Percentiles rank a stretch among this genome's conserved stretches.
These are phyloP conservation scores for Sporisorium exsertum DNA, from an alignment of 1,284 basidiomycete genomes.

Conservation along the genomic window DNA sequence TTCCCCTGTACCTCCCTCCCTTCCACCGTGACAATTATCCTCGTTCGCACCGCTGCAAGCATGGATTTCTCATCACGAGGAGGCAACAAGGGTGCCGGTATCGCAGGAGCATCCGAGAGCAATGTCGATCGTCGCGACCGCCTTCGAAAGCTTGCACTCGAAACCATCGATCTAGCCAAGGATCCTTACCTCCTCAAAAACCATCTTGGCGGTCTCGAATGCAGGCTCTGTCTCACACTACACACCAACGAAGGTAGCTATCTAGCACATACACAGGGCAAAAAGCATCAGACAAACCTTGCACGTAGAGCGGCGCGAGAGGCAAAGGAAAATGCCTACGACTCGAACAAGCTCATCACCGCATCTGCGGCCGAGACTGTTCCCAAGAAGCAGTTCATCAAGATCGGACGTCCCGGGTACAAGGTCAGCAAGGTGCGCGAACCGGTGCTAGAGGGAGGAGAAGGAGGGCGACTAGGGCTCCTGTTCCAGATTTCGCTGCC, in stretches of 20 bases:
- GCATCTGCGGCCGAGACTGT: constrained; percentile 33
- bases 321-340: constrained; percentile 78
- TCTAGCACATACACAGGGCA: constrained; percentile 98
- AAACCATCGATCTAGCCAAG: constrained; percentile 70
- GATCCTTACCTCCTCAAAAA: constrained; percentile 99
- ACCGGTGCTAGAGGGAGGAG: constrained; percentile 46
- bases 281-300: constrained; percentile 99
- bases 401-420: constrained; percentile 96
- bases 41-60: not conserved
- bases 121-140: constrained; percentile 96
- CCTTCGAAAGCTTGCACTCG: constrained; percentile 83
- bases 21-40: not conserved
- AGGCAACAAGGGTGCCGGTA: constrained; percentile 69
- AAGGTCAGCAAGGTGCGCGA: constrained; percentile 89
- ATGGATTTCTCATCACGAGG: constrained; percentile 69
- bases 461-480: constrained; percentile 77
- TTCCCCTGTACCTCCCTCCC: not conserved
- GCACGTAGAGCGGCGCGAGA: constrained; percentile 94
- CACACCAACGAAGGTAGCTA: constrained; percentile 99
- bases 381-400: constrained; percentile 77
- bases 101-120: constrained; percentile 85
- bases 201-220: constrained; percentile 95
- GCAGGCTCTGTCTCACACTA: constrained; percentile 94
- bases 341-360: constrained; percentile 74
- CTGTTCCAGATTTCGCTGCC: constrained; percentile 96